Conservation (phyloP, 371 early-diverging fungal genomes). For the Lichtheimia hyalospora region DNA sequence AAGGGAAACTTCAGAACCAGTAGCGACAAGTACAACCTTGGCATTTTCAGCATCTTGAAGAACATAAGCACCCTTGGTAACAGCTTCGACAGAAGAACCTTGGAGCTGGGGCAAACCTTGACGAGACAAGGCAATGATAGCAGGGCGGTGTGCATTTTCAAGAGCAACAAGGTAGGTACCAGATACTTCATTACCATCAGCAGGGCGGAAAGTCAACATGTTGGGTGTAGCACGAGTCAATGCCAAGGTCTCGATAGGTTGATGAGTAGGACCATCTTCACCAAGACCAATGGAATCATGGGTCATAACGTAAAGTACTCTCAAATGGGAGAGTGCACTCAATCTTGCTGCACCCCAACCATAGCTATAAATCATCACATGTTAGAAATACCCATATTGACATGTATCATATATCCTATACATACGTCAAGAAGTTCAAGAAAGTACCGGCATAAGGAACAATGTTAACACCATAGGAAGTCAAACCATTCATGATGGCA, state of each 20-base stretch:
- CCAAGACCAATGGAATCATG: conserved; percentile 99
- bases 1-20: conserved; percentile 95
- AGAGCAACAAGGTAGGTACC: conserved; percentile 89
- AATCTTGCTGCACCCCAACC: conserved; percentile 92
- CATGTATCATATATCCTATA: background rate
- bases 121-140: conserved; percentile 90
- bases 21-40: conserved; percentile 77
- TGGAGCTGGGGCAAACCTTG: conserved; percentile 94
- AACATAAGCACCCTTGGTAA: conserved; percentile 78
- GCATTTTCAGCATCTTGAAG: conserved; percentile 61
- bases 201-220: conserved; percentile 89
- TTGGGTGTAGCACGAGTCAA: conserved; percentile 96
- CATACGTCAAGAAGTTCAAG: conserved; percentile 94
- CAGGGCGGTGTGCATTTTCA: conserved; percentile 66
- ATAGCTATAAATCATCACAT: conserved; percentile 28
- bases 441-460: conserved; percentile 96
- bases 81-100: conserved; percentile 78
- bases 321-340: conserved; percentile 84
- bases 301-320: conserved; percentile 96
- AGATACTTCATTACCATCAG: conserved; percentile 96
- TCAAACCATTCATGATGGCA: conserved; percentile 94
- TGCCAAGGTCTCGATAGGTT: conserved; percentile 97
- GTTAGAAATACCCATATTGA: background rate
- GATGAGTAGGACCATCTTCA: conserved; percentile 99
- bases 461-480: conserved; percentile 82